These are phyloP conservation scores for Candida xiaguanensis DNA, from an alignment of 805 yeast species.

Conservation along the genomic window DNA sequence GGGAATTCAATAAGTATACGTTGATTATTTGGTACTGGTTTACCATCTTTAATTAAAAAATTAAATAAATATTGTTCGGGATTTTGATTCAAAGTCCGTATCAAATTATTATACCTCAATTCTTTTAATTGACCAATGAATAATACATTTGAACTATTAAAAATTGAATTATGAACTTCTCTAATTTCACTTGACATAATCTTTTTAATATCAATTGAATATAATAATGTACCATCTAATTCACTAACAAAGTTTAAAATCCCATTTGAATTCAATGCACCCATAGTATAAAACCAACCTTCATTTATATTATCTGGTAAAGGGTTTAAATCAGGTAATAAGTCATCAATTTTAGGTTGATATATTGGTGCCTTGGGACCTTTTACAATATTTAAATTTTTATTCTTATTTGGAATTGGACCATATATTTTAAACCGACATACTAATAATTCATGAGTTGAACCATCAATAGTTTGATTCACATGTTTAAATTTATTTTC, in stretches of 20 bases:
- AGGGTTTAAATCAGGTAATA: not conserved
- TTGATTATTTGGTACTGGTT: constrained; percentile 27
- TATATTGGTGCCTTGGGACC: constrained; percentile 33
- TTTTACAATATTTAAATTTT: constrained; percentile 36
- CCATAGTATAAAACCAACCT: constrained; percentile 74
- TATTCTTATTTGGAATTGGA: constrained; percentile 46
- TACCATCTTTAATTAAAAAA: constrained; percentile 33
- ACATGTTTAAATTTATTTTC: constrained; percentile 30
- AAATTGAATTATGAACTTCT: constrained; percentile 59
- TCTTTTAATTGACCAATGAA: constrained; percentile 56
- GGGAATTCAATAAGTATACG: constrained; percentile 61
- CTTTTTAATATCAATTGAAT: constrained; percentile 51
- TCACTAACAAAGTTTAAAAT: constrained; percentile 56
- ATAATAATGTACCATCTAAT: constrained; percentile 58
- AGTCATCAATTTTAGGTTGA: constrained; percentile 11
- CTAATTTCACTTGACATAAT: constrained; percentile 60
- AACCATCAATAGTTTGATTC: constrained; percentile 5
- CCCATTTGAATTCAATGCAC: constrained; percentile 64
- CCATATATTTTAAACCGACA: constrained; percentile 67
- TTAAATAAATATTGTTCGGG: constrained; percentile 15
- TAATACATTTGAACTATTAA: constrained; percentile 55
- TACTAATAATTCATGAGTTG: constrained; percentile 45
- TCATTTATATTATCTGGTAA: constrained; percentile 27
- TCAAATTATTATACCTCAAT: constrained; percentile 43
- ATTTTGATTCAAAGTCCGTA: constrained; percentile 23